Conservation (phyloP, 441 rosid species). For the Biscutella laevigata region DNA sequence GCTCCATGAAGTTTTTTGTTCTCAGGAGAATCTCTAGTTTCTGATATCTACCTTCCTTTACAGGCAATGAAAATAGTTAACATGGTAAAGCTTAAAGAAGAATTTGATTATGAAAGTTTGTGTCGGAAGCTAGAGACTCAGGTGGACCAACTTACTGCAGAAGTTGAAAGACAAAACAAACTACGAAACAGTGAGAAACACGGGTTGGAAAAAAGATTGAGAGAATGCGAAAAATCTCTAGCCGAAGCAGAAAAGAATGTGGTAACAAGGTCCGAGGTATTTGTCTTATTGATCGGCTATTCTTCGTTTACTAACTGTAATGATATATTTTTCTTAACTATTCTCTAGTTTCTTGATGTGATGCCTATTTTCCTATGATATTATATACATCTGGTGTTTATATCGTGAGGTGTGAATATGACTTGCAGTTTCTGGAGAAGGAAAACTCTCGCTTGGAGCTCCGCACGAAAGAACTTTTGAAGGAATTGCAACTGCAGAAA, state of each 20-base stretch:
- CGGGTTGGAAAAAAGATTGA: conserved; percentile 44
- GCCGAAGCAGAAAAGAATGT: conserved; percentile 37
- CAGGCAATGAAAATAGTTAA: conserved; percentile 95
- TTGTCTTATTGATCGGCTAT: conserved; percentile 21
- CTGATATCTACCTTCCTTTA: conserved; percentile 19
- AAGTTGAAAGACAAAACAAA: conserved; percentile 69
- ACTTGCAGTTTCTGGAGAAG: conserved; percentile 56
- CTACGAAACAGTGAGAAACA: conserved; percentile 49
- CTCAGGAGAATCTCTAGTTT: neutral
- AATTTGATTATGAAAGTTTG: conserved; percentile 83
- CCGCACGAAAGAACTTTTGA: conserved; percentile 41
- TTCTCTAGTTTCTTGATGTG: conserved; percentile 6
- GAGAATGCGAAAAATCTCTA: conserved; percentile 41
- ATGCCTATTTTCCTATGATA: neutral
- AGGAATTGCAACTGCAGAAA: conserved; percentile 47
- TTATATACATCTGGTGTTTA: conserved; percentile 5
- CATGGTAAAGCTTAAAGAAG: conserved; percentile 84
- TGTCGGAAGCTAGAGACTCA: conserved; percentile 71
- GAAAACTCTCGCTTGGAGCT: conserved; percentile 49
- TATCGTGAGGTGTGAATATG: conserved; percentile 10
- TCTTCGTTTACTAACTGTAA: neutral
- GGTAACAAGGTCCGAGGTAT: conserved; percentile 76
- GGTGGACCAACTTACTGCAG: conserved; percentile 72
- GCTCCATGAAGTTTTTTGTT: neutral
- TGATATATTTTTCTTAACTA: neutral